Evolutionary conservation across 805 yeast species (phyloP).

Genomic region (Pichia nanzhaoensis): DNA sequence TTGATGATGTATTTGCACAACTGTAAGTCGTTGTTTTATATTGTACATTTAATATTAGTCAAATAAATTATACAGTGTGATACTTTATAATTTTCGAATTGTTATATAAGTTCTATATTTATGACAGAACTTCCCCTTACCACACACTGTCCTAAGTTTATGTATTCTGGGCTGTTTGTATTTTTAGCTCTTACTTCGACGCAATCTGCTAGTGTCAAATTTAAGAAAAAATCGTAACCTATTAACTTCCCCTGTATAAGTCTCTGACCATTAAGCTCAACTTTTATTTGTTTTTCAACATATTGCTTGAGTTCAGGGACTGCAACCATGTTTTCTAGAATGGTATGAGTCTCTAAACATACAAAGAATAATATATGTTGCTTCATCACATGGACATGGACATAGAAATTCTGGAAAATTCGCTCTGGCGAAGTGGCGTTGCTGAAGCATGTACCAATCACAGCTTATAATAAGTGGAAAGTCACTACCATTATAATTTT

Average conservation of each 20-base stretch:
- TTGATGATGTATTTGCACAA: conserved; percentile 11
- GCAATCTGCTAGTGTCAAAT: conserved; percentile 28
- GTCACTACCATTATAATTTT: too few relatives aligned
- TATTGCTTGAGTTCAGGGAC: conserved; percentile 45
- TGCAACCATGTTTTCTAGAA: conserved; percentile 25
- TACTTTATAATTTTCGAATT: too few relatives aligned
- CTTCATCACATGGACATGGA: too few relatives aligned
- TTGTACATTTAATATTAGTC: background rate
- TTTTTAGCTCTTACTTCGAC: conserved; percentile 9
- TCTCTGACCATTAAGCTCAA: conserved; percentile 75
- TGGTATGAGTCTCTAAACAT: too few relatives aligned
- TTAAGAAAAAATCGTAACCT: conserved; percentile 66
- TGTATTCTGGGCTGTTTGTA: conserved; percentile 12
- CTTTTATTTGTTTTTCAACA: conserved; percentile 66
- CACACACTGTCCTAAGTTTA: conserved; percentile 32
- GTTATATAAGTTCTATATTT: conserved; percentile 37
- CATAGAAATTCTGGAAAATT: conserved; percentile 10
- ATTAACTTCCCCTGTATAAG: conserved; percentile 71
- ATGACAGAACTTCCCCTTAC: conserved; percentile 49
- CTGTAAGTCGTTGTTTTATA: background rate
- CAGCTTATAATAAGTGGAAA: too few relatives aligned
- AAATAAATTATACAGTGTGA: too few relatives aligned
- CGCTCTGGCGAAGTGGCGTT: background rate
- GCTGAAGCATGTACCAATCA: background rate
- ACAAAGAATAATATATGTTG: too few relatives aligned